These are phyloP conservation scores for Exophiala calicioides DNA, from an alignment of 2,329 filamentous ascomycete genomes.

Conservation along the genomic window DNA sequence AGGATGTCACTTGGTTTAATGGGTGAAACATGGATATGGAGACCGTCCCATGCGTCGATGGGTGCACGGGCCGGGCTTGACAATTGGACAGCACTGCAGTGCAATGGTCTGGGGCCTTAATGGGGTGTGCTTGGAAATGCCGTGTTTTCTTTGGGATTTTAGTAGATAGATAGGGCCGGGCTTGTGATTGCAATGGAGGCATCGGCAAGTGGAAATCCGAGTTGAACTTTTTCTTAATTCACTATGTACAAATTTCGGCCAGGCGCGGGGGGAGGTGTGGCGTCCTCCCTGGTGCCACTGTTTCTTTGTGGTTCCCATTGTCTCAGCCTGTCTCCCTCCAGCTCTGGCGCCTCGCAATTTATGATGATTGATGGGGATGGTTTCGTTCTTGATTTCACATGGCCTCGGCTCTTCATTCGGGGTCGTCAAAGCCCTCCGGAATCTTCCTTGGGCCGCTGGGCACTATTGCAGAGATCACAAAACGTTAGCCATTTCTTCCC, in stretches of 20 bases:
- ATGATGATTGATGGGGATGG: no score
- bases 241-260: conserved; percentile 1
- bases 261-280: no score
- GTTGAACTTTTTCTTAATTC: no score
- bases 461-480: conserved; percentile 37
- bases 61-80: no score
- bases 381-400: no score
- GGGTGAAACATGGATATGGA: neutral
- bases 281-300: no score
- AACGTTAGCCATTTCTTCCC: conserved; percentile 15
- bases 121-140: no score
- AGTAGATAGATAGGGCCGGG: neutral
- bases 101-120: no score
- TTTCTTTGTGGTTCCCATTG: neutral
- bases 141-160: neutral
- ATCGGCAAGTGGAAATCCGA: no score
- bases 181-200: no score
- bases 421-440: conserved; percentile 51
- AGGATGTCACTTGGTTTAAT: neutral
- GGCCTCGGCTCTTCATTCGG: conserved; percentile 17
- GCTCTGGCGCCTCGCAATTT: neutral
- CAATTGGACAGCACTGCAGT: no score
- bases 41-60: no score
- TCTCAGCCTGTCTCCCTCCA: neutral
- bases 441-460: conserved; percentile 48